A percentile compares a stretch with the other conserved stretches of the same genome.
Conservation (phyloP, 139 green algal genomes). For the Mesostigma viride region DNA sequence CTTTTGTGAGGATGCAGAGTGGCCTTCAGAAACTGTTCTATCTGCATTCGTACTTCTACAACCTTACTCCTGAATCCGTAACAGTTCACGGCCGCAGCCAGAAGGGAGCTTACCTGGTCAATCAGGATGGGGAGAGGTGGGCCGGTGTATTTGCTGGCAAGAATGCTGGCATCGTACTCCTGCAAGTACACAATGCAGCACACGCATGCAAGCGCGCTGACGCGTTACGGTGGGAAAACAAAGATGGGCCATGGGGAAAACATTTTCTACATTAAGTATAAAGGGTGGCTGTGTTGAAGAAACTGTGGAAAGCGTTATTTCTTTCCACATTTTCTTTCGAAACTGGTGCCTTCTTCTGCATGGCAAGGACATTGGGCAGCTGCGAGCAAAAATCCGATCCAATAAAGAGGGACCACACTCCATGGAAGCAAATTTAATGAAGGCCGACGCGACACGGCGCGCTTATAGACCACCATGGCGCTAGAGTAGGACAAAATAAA, state of each 20-base stretch:
- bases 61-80: neutral
- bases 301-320: too few relatives aligned
- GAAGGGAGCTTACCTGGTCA: conserved; percentile 31
- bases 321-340: conserved; percentile 46
- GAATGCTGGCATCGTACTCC: conserved; percentile 75
- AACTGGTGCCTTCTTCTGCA: neutral
- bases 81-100: neutral
- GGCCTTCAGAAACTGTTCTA: neutral
- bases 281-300: neutral
- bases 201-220: too few relatives aligned
- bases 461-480: neutral
- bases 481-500: neutral
- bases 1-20: conserved; percentile 29
- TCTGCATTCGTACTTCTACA: conserved; percentile 15
- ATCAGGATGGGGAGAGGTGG: conserved; percentile 33
- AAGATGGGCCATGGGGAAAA: neutral
- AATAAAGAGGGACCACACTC: neutral
- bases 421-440: neutral
- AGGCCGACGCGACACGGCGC: neutral
- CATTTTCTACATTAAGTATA: neutral
- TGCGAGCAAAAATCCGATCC: neutral
- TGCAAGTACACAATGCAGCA: conserved; percentile 12
- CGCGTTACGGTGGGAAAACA: neutral
- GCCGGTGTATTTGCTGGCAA: conserved; percentile 49
- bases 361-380: neutral